Evolutionary conservation across 169 alveolate species (phyloP).

Genomic region (Theileria parva): DNA sequence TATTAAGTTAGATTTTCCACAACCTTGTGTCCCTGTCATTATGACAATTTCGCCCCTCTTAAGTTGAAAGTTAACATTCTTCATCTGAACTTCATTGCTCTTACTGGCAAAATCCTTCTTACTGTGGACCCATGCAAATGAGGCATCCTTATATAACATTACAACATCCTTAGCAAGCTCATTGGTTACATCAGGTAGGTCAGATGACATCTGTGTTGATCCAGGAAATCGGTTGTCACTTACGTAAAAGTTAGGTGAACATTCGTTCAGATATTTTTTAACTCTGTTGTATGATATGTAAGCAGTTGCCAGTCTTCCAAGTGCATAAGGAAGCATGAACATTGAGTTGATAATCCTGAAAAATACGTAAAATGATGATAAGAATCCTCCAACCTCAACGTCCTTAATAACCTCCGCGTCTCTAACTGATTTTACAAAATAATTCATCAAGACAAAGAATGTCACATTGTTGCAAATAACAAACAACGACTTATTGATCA

Average conservation of each 20-base stretch:
- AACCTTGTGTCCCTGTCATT: conserved; percentile 49
- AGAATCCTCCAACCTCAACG: conserved; percentile 16
- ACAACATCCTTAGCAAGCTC: conserved; percentile 12
- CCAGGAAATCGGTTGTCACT: neutral
- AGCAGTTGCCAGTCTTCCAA: conserved; percentile 12
- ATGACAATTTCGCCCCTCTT: conserved; percentile 4
- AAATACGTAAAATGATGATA: conserved; percentile 34
- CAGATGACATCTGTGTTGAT: conserved; percentile 2
- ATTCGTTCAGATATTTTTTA: conserved; percentile 3
- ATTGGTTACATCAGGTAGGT: neutral
- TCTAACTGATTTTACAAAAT: conserved; percentile 16
- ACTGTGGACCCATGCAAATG: conserved; percentile 19
- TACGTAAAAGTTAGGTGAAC: conserved; percentile 52
- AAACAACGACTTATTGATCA: conserved; percentile 11
- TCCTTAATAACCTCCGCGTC: conserved; percentile 11
- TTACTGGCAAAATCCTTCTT: conserved; percentile 10
- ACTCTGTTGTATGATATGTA: conserved; percentile 26
- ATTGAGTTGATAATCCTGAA: conserved; percentile 26
- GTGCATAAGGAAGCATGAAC: conserved; percentile 19
- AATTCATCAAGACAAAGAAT: conserved; percentile 11
- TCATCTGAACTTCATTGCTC: conserved; percentile 1
- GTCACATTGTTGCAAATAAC: neutral
- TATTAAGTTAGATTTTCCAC: conserved; percentile 26
- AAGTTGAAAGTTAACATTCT: neutral
- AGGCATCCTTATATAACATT: conserved; percentile 11